Evolutionary conservation across 75 land plant species (phyloP), one percentile per base, ranked within the genome.

Genomic region (Pseudotsuga menziesii): DNA sequence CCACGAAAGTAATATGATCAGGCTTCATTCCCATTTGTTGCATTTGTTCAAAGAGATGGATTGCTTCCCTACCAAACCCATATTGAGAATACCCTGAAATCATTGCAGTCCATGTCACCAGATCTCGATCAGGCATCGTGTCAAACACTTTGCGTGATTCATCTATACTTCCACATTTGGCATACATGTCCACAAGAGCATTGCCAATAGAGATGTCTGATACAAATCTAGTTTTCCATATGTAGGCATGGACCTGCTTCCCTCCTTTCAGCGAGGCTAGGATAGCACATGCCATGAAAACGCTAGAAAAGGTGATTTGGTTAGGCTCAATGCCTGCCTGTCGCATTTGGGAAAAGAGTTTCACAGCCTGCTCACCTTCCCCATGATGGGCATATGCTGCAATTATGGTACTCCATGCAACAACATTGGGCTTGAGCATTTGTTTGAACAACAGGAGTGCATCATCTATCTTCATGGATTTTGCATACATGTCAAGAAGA

Each of bases 181-280:
- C 81, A 82, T 91, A 91, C 93, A 91, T 91, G 72, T 83, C 80
- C 60, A 91, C 81, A 63, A 81, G 83, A 29, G 89, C 74, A 64
- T 84, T 91, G 2, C 79, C 57, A 75, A 80, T 22, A 22, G 75
- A 71, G 1, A 74, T 80, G 41, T 85, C 87, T 3, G 36, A 20
- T 39, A 61, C 54, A 23, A 82, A 63, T 29, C 83, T 79, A 27
- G 56, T 15, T 78, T 86, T 86, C 25, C 71, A 59, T 13, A 75
- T 73, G 72, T 80, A 82, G 1, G 74, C 80, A 25, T 86, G 91
- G 29, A 89, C 58, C 72, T 86, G 90, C 32, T 73, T 61, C 17
- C 91, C 91, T 3, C 76, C 78, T 41, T 82, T 82, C 29, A 59
- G 57, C 0, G 75, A 44, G 11, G 75, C 87, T 64, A 83, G 54